Conservation (phyloP, 129 eudicot species). For the Chrysanthemum makinoi region DNA sequence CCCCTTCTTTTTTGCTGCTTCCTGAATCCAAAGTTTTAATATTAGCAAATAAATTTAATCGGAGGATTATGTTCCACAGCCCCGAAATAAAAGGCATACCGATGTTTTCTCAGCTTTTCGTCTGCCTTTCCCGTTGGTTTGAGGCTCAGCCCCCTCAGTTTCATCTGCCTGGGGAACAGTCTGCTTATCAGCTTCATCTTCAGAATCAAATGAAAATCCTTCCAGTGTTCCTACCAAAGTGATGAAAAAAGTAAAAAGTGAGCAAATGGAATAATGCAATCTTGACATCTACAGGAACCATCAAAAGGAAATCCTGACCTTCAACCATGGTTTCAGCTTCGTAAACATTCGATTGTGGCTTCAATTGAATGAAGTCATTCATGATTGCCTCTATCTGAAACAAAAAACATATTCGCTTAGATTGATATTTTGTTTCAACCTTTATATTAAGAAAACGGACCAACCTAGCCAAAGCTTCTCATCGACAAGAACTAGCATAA, state of each 20-base stretch:
- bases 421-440: constrained; percentile 4
- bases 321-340: constrained; percentile 98
- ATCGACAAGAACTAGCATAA: background rate
- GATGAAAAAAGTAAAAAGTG: background rate
- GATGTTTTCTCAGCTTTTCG: constrained; percentile 58
- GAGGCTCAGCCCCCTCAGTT: constrained; percentile 58
- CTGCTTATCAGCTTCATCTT: constrained; percentile 79
- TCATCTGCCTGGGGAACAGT: constrained; percentile 41
- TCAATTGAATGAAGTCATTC: constrained; percentile 93
- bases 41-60: constrained; percentile 18
- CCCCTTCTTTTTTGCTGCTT: constrained; percentile 51
- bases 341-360: constrained; percentile 84
- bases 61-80: constrained; percentile 2
- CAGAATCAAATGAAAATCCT: constrained; percentile 85
- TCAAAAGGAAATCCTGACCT: constrained; percentile 51
- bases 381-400: constrained; percentile 89
- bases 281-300: constrained; percentile 1
- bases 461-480: constrained; percentile 5
- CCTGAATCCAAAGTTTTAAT: constrained; percentile 44
- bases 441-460: background rate
- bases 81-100: constrained; percentile 33
- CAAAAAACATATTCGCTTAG: background rate
- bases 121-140: constrained; percentile 50
- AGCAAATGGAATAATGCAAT: background rate
- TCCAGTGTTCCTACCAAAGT: constrained; percentile 65